Evolutionary conservation across 1,284 basidiomycete genomes (phyloP).

Genomic region (Sporisorium iseilematis-ciliati): DNA sequence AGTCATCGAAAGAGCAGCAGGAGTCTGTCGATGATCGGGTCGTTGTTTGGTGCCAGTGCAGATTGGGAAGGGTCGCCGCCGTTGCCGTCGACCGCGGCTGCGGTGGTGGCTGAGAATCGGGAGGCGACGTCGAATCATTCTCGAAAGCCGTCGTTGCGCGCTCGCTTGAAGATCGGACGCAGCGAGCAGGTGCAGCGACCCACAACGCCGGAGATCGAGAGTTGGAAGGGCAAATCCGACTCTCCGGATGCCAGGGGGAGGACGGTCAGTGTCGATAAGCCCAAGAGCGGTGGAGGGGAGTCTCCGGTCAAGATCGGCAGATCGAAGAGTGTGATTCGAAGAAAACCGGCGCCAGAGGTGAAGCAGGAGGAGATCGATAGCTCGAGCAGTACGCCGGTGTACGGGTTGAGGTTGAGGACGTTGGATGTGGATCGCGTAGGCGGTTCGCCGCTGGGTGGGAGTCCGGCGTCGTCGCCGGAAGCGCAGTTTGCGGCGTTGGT

Average conservation of each 20-base stretch:
- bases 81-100: slow-evolving; percentile 17
- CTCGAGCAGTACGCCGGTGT: slow-evolving; percentile 38
- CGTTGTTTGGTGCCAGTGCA: slow-evolving; percentile 21
- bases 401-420: slow-evolving; percentile 13
- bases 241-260: neutral
- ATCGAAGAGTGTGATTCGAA: slow-evolving; percentile 28
- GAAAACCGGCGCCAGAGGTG: slow-evolving; percentile 42
- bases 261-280: slow-evolving; percentile 32
- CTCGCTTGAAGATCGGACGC: slow-evolving; percentile 20
- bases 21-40: slow-evolving; percentile 41
- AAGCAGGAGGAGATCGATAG: slow-evolving; percentile 47
- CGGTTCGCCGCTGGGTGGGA: slow-evolving; percentile 22
- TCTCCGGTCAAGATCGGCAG: slow-evolving; percentile 37
- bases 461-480: slow-evolving; percentile 23
- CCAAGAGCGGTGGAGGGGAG: slow-evolving; percentile 8
- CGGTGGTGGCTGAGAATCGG: slow-evolving; percentile 4
- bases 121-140: slow-evolving; percentile 12
- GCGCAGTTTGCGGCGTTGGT: neutral
- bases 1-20: slow-evolving; percentile 42
- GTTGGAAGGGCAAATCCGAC: slow-evolving; percentile 39
- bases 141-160: slow-evolving; percentile 26
- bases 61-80: slow-evolving; percentile 10
- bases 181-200: slow-evolving; percentile 22
- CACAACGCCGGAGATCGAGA: slow-evolving; percentile 52
- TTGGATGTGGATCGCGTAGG: slow-evolving; percentile 24